phyloP scores from a whole-genome alignment of 352 stramenopile genomes.

The Phytopythium litorale region DNA sequence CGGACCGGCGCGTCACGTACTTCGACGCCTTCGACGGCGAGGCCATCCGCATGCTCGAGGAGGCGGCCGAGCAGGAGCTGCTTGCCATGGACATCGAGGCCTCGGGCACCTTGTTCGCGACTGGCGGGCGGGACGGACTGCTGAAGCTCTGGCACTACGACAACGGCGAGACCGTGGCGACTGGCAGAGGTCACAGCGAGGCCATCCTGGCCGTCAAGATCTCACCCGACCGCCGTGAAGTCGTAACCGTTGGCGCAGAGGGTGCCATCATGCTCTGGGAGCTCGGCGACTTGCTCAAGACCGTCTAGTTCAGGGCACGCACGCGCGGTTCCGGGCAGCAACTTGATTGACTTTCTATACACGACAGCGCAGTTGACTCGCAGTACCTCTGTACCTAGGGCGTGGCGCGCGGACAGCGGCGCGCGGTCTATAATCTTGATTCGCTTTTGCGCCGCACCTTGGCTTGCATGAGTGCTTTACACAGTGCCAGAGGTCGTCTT shows the following conservation, averaged over 20 bases:
- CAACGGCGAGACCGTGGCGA: slow-evolving; percentile 87
- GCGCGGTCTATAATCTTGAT: slow-evolving; percentile 3
- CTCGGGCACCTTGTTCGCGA: slow-evolving; percentile 89
- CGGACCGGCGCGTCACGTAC: slow-evolving; percentile 95
- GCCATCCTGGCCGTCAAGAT: slow-evolving; percentile 92
- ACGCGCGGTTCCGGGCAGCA: neutral
- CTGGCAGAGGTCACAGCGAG: slow-evolving; percentile 92
- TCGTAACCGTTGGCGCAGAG: slow-evolving; percentile 93
- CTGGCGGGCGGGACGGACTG: slow-evolving; percentile 86
- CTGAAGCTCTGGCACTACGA: slow-evolving; percentile 97
- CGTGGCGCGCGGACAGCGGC: neutral
- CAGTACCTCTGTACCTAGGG: neutral
- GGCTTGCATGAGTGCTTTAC: neutral
- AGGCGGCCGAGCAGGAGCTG: slow-evolving; percentile 88
- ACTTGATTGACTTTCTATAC: slow-evolving; percentile 2
- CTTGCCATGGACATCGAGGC: slow-evolving; percentile 92
- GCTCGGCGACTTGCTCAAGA: slow-evolving; percentile 48
- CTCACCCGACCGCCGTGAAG: slow-evolving; percentile 88
- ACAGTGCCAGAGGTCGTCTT: slow-evolving; percentile 11
- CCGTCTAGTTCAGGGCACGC: neutral
- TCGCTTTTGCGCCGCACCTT: neutral
- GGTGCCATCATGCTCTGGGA: slow-evolving; percentile 97
- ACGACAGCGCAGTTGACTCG: neutral
- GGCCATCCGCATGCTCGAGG: slow-evolving; percentile 93
- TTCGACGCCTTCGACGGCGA: slow-evolving; percentile 95